Base-by-base conservation (phyloP, 192 early-diverging fungal genomes). In the Rhizophlyctis rosea region DNA sequence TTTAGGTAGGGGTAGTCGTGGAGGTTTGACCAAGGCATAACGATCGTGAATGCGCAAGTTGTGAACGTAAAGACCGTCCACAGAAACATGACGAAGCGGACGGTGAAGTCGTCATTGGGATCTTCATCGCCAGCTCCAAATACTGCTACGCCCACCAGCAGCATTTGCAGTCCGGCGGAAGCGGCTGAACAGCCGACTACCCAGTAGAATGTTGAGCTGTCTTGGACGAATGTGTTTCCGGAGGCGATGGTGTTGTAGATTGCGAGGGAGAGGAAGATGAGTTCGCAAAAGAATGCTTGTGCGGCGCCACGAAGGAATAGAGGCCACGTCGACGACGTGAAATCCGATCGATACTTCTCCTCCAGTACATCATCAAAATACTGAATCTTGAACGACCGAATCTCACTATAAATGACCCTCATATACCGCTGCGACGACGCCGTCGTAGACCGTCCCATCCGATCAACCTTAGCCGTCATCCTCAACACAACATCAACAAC, bases 401-500 rank as follows among this genome's bases (percentile, higher is more conserved):
- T 57, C 25, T 62, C 55, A 14, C 39, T 27, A 34, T 54, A 54
- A 3, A 73, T 50, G 5, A 57, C 51, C 34, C 36, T 49, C 66
- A 73, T 50, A 32, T 62, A 68, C 48, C 25, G 52, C n/a, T 55
- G 50, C 53, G 61, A 35, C 25, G 56, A 59, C 3, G 52, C 23
- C 0, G 14, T 28, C 39, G 39, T 13, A 44, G 39, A 13, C 9
- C 39, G 39, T 13, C 39, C 39, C 39, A 44, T 44, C 24, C 33
- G 28, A 35, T 60, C 66, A 30, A 73, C 47, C 21, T 53, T 63
- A 9, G 54, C 27, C 7, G 44, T 34, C 71, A 73, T 69, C 13
- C 62, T 48, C 29, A 47, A 16, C 4, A 73, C 68, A 18, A 73
- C 71, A 59, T 73, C 71, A 21, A 58, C 11, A 9, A 73, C 21